Evolutionary conservation across 78 protist species (phyloP).

Genomic region (Cavenderia fasciculata): DNA sequence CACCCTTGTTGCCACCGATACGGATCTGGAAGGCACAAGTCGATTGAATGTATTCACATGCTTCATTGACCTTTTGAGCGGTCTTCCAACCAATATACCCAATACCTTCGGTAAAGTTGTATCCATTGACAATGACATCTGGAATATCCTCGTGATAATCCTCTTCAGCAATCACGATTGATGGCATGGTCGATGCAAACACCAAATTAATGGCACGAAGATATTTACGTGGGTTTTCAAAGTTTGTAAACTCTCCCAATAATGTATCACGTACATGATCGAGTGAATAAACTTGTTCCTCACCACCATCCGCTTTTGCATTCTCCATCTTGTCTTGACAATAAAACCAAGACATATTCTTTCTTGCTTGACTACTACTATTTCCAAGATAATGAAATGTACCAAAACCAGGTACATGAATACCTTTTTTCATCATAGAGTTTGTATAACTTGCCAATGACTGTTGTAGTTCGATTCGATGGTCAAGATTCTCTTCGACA

Average conservation of each 20-base stretch:
- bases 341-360: neutral
- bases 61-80: neutral
- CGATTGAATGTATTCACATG: neutral
- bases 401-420: neutral
- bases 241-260: neutral
- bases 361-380: neutral
- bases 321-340: neutral
- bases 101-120: conserved; percentile 25
- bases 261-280: neutral
- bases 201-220: neutral
- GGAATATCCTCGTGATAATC: neutral
- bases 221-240: neutral
- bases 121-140: neutral
- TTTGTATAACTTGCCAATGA: neutral
- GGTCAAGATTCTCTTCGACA: neutral
- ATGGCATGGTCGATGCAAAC: conserved; percentile 21
- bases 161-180: neutral
- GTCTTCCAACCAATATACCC: conserved; percentile 4
- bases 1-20: conserved; percentile 67
- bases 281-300: neutral
- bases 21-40: conserved; percentile 61
- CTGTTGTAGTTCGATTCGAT: neutral
- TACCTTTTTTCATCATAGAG: neutral
- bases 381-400: neutral
- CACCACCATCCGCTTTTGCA: neutral